Evolutionary conservation across 139 green algal species (phyloP).

Genomic region (Axilococcus clingmanii): DNA sequence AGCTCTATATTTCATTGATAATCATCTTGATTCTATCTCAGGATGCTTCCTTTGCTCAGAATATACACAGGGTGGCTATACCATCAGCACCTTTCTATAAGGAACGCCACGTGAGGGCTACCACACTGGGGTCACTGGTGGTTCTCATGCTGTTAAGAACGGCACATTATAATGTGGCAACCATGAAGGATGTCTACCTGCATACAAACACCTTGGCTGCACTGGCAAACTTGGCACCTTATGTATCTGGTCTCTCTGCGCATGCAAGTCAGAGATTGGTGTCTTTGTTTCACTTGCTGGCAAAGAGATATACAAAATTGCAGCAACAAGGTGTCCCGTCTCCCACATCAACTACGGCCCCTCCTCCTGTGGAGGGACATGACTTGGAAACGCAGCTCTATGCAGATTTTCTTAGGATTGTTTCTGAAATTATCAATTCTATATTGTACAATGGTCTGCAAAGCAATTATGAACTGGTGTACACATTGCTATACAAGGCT

Average conservation of each 20-base stretch:
- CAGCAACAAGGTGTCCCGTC: neutral
- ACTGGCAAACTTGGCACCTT: constrained; percentile 74
- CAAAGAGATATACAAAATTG: neutral
- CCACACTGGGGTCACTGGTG: constrained; percentile 63
- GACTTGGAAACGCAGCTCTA: constrained; percentile 55
- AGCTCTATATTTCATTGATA: constrained; percentile 75
- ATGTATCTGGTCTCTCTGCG: constrained; percentile 47
- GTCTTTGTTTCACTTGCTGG: constrained; percentile 51
- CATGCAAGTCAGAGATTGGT: constrained; percentile 72
- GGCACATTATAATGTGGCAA: constrained; percentile 53
- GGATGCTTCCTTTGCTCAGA: constrained; percentile 59
- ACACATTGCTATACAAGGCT: constrained; percentile 75
- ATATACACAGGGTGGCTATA: constrained; percentile 59
- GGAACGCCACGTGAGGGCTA: constrained; percentile 49
- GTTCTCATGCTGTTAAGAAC: constrained; percentile 65
- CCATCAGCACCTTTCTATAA: constrained; percentile 61
- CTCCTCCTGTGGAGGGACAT: neutral
- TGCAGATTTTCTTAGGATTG: constrained; percentile 72
- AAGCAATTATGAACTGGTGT: constrained; percentile 58
- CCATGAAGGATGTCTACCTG: constrained; percentile 67
- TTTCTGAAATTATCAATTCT: constrained; percentile 80
- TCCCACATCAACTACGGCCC: neutral
- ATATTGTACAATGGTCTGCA: constrained; percentile 50
- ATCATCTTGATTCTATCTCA: constrained; percentile 80
- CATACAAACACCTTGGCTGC: constrained; percentile 84